Evolutionary conservation across 2,329 filamentous ascomycete species (phyloP), one percentile per base, ranked within the genome.

Genomic region (Nigrospora osmanthi): DNA sequence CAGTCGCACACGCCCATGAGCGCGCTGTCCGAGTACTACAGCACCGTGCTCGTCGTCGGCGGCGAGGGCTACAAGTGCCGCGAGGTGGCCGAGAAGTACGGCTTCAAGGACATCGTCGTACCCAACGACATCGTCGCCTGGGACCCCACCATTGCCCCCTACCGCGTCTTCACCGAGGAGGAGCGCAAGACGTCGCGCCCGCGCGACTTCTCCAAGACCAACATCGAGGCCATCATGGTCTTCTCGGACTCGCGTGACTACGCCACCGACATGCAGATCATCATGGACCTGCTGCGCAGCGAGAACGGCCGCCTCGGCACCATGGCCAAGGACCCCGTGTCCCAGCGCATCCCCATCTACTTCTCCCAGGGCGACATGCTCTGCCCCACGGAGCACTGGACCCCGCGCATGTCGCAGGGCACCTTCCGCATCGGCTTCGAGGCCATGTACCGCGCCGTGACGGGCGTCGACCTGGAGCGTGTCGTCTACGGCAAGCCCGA

Each of bases 1-100:
- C 83, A 87, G 64, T 83, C 80, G 2, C 83, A 87, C 71, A 87
- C 83, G 4, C 83, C 83, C 53, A 88, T 88, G 85, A 81, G 82
- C 47, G 85, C 84, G 38, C 67, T 88, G 55, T 70, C 83, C 17
- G 83, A 87, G 63, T 88, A 88, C 73, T 88, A 87, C 71, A 76
- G 80, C 55, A 87, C 83, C 3, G 83, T 89, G 33, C 73, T 89
- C 4, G 84, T 88, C 4, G 80, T 87, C 35, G 85, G 85, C 62
- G 85, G 85, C 56, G 84, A 88, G 60, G 83, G 82, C 46, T 87
- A 83, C 70, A 80, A 80, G 60, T 85, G 83, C 68, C 81, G 83
- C 42, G 81, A 85, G 55, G 83, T 86, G 2, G 83, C 83, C 30
- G 80, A 87, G 68, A 69, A 77, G 57, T 87, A 87, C 61, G 83